A percentile compares a stretch with the other conserved stretches of the same genome.
These are phyloP conservation scores for Eutrema salsugineum DNA, from an alignment of 441 rosid genomes.

Conservation along the genomic window DNA sequence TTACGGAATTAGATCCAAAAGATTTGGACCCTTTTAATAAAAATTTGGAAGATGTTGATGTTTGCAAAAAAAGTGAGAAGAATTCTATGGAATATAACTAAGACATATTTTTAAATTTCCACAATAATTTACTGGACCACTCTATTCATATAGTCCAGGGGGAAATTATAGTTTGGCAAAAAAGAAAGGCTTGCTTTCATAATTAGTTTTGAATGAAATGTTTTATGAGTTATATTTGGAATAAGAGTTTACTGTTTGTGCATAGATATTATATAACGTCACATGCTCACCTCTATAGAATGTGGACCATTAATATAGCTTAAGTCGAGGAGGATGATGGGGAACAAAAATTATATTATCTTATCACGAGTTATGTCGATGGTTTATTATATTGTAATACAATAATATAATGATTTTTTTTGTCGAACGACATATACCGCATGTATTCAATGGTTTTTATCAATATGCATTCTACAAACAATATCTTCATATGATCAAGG, in stretches of 20 bases:
- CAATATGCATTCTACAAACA: slow-evolving; percentile 9
- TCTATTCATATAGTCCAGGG: slow-evolving; percentile 23
- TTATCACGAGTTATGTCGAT: slow-evolving; percentile 29
- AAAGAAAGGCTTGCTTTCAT: slow-evolving; percentile 16
- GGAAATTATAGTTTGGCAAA: slow-evolving; percentile 15
- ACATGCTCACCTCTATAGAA: slow-evolving; percentile 35
- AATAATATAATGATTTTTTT: neutral
- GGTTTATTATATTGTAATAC: too few species aligned
- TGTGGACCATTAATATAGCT: slow-evolving; percentile 36
- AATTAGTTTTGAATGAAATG: slow-evolving; percentile 5
- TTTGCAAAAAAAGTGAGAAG: slow-evolving; percentile 3
- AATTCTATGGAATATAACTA: slow-evolving; percentile 8
- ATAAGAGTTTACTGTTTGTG: slow-evolving; percentile 9
- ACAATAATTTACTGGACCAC: slow-evolving; percentile 26
- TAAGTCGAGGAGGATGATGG: slow-evolving; percentile 15
- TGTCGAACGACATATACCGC: neutral
- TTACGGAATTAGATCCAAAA: neutral
- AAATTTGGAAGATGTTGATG: slow-evolving; percentile 1
- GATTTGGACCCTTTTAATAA: neutral
- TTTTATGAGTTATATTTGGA: neutral
- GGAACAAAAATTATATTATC: slow-evolving; percentile 21
- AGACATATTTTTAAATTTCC: neutral
- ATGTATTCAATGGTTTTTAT: neutral
- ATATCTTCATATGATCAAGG: neutral
- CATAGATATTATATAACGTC: slow-evolving; percentile 17